A percentile compares a stretch with the other conserved stretches of the same genome.
These are phyloP conservation scores for Miscanthus lutarioriparius DNA, from an alignment of 176 grass and related monocot genomes.

Conservation along the genomic window DNA sequence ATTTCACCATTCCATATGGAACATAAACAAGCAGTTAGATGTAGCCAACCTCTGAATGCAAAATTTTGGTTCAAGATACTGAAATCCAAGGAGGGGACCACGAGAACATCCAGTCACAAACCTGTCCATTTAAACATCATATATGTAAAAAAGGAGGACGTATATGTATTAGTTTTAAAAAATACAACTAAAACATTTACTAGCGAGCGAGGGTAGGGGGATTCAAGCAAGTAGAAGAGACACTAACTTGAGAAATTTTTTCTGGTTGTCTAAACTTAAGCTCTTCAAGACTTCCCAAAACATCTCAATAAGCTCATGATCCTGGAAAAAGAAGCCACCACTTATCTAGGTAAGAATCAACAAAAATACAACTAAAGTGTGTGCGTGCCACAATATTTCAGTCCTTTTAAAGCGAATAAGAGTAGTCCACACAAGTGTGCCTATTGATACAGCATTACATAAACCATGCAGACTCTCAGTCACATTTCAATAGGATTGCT, in stretches of 20 bases:
- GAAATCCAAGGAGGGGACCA: conserved; percentile 94
- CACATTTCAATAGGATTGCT: conserved; percentile 10
- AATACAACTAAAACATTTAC: not conserved
- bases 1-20: conserved; percentile 7
- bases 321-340: conserved; percentile 59
- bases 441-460: not conserved
- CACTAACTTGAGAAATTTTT: conserved; percentile 91
- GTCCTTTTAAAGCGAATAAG: not conserved
- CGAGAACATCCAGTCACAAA: conserved; percentile 99
- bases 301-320: conserved; percentile 84
- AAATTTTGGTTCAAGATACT: conserved; percentile 97
- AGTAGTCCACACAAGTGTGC: not conserved
- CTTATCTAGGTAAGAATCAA: not conserved
- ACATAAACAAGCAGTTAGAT: not conserved
- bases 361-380: not conserved
- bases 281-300: conserved; percentile 95
- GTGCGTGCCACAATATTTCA: not conserved
- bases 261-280: conserved; percentile 80
- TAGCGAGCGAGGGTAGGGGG: not conserved
- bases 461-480: not conserved
- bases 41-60: conserved; percentile 87
- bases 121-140: conserved; percentile 42
- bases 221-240: conserved; percentile 10
- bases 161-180: not conserved
- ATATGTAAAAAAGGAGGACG: not conserved